phyloP scores from a whole-genome alignment of 129 eudicot species.

The Scalesia atractyloides region DNA sequence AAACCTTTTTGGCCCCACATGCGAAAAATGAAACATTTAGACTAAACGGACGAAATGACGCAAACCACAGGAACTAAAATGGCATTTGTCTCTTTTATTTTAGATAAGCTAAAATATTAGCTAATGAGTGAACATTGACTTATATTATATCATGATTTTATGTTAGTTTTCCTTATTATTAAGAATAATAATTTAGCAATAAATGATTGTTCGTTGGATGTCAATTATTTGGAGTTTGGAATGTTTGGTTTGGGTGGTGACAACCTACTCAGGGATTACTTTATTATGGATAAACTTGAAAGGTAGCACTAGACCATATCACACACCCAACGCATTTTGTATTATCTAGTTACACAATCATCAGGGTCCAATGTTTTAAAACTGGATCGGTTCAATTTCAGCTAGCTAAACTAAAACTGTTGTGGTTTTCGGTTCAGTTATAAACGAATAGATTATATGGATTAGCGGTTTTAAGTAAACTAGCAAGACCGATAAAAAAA shows the following conservation, averaged over 20 bases:
- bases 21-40: no score
- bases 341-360: conserved; percentile 8
- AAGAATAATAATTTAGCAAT: conserved; percentile 10
- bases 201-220: conserved; percentile 17
- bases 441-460: not conserved
- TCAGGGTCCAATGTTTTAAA: not conserved
- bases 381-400: not conserved
- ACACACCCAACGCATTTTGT: conserved; percentile 11
- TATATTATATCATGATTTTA: no score
- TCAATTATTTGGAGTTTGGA: conserved; percentile 30
- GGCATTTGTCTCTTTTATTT: no score
- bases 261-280: conserved; percentile 23
- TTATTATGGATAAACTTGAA: conserved; percentile 30
- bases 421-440: not conserved
- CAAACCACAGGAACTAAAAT: no score
- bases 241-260: conserved; percentile 33
- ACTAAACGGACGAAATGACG: no score
- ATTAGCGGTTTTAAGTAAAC: not conserved
- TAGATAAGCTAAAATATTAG: no score
- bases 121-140: no score
- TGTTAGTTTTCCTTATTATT: not conserved
- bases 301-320: conserved; percentile 1
- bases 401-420: no score
- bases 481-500: no score
- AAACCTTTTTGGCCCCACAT: no score